Evolutionary conservation across 164 flowering plant species (phyloP).

Genomic region (Magnolia sinica): DNA sequence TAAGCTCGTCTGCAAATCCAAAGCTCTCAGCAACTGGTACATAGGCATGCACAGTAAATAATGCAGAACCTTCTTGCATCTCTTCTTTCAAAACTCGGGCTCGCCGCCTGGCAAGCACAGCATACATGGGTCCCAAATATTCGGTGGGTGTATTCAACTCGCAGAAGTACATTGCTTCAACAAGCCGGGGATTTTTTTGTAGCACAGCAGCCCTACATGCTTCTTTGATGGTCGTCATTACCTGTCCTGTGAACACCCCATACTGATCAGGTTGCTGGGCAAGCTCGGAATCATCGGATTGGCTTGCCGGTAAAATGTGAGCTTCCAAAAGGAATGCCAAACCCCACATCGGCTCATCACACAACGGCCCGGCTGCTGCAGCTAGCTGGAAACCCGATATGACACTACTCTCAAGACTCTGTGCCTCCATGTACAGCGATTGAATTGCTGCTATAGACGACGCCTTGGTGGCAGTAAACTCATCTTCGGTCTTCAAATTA

Average conservation of each 20-base stretch:
- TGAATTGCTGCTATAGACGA: conserved; percentile 19
- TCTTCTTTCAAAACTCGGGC: conserved; percentile 80
- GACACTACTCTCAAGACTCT: conserved; percentile 65
- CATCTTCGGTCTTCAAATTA: neutral
- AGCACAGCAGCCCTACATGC: conserved; percentile 80
- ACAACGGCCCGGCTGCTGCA: conserved; percentile 78
- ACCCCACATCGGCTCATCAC: conserved; percentile 98
- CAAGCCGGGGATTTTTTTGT: conserved; percentile 74
- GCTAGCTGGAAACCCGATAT: conserved; percentile 91
- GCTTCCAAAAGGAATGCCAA: conserved; percentile 74
- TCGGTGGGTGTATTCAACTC: conserved; percentile 82
- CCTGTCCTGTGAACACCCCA: conserved; percentile 76
- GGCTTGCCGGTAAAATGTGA: conserved; percentile 35
- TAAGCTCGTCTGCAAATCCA: conserved; percentile 80
- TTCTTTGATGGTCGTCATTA: conserved; percentile 80
- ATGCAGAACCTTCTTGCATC: conserved; percentile 88
- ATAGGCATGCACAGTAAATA: conserved; percentile 90
- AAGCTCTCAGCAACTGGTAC: conserved; percentile 85
- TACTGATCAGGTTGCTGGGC: conserved; percentile 47
- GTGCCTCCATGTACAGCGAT: conserved; percentile 43
- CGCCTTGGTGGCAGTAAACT: conserved; percentile 10
- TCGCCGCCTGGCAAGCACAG: conserved; percentile 68
- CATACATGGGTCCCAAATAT: conserved; percentile 74
- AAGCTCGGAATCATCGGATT: conserved; percentile 35
- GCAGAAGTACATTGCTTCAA: conserved; percentile 85